A percentile compares a stretch with the other conserved stretches of the same genome.
Evolutionary conservation across 2,329 filamentous ascomycete genomes (phyloP).

Genomic region (Ilyonectria sp.): DNA sequence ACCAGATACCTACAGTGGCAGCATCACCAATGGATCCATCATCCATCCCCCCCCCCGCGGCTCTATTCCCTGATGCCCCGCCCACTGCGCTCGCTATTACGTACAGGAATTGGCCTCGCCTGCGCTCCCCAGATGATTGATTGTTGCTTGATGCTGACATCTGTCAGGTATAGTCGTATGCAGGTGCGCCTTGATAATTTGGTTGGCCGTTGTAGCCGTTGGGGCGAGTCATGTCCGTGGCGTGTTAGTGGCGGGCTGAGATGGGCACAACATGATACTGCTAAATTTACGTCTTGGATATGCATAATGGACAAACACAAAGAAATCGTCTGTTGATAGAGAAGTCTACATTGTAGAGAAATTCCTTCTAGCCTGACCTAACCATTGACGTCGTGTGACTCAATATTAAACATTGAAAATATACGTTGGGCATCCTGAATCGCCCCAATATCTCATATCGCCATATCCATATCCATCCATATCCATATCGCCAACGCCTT

Average conservation of each 20-base stretch:
- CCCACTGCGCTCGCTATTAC: slow-evolving; percentile 29
- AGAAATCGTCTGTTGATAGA: neutral
- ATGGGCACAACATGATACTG: neutral
- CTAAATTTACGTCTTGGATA: no score
- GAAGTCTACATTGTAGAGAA: neutral
- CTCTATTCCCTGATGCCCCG: slow-evolving; percentile 20
- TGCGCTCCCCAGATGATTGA: neutral
- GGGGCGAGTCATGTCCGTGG: neutral
- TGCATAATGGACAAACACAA: neutral
- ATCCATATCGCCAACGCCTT: neutral
- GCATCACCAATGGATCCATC: no score
- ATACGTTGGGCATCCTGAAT: neutral
- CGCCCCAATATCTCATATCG: neutral
- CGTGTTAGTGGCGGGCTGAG: slow-evolving; percentile 3
- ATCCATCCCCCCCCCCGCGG: neutral
- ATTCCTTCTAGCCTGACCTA: neutral
- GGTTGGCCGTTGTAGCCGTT: neutral
- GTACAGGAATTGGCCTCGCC: slow-evolving; percentile 24
- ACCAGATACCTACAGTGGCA: neutral
- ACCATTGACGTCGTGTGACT: neutral
- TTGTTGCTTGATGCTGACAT: neutral
- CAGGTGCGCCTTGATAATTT: neutral
- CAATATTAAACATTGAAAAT: slow-evolving; percentile 15
- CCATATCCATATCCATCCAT: slow-evolving; percentile 7
- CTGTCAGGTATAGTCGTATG: neutral